Percentiles rank a stretch among this genome's conserved stretches.
Conservation (phyloP, 495 filamentous ascomycete species). For the Penicillium cataractarum region DNA sequence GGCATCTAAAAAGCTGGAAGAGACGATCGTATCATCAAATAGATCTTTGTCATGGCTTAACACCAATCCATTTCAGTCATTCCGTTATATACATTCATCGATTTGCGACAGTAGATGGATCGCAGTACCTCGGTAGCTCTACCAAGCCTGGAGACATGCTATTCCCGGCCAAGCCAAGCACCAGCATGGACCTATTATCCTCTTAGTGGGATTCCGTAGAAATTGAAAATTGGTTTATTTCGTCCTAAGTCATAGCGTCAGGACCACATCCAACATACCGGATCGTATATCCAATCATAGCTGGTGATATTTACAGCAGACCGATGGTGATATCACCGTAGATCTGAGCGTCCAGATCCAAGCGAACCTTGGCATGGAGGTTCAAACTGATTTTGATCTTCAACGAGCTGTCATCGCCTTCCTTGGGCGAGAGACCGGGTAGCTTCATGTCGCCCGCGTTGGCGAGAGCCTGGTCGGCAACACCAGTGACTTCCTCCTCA, state of each 20-base stretch:
- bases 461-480: background rate
- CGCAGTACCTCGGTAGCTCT: too few species aligned
- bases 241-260: background rate
- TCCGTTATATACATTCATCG: too few species aligned
- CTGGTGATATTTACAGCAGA: conserved; percentile 21
- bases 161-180: background rate
- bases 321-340: conserved; percentile 32
- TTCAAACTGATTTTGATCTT: conserved; percentile 32
- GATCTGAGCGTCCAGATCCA: conserved; percentile 29
- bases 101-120: background rate
- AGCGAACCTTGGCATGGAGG: conserved; percentile 29
- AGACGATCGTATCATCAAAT: too few species aligned
- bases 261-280: background rate
- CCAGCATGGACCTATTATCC: background rate
- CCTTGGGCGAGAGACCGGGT: conserved; percentile 15
- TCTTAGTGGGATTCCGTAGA: background rate
- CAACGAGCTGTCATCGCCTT: conserved; percentile 22
- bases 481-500: conserved; percentile 14
- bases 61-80: too few species aligned
- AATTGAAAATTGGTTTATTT: background rate
- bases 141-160: background rate
- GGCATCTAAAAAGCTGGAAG: too few species aligned
- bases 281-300: background rate
- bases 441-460: conserved; percentile 10
- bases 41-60: too few species aligned